Evolutionary conservation across 352 stramenopile genomes (phyloP), one percentile per base, ranked within the genome.

Genomic region (Poterioochromonas sp.): DNA sequence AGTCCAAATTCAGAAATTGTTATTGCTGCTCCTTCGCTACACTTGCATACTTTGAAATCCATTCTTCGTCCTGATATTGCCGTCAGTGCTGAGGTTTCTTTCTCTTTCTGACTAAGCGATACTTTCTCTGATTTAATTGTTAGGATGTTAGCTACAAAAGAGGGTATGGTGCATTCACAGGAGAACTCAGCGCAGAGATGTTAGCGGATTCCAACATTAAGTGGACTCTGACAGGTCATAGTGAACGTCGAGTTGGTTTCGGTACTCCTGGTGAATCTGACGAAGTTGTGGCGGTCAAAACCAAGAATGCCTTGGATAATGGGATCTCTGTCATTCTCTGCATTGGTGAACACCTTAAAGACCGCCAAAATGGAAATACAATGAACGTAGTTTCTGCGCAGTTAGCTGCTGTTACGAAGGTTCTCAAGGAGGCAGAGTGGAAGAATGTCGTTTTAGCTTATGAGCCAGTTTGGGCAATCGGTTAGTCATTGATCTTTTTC

Each of bases 381-480:
- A 89, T 98, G 73, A 85, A 94, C 39, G 93, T 97, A 63, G 93
- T 96, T 73, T 94, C 90, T 1, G 85, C 88, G 76, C 94, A 98
- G 86, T 84, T 99, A 15, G 88, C 94, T 77, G 91, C 91, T 5
- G 93, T 97, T 82, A 79, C 86, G 63, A 81, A 87, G 37, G 49
- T 44, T 32, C 34, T 85, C 0, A 26, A 64, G 43, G 18, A 20
- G 15, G 49, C 43, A 3, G 87, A 86, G 37, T 85, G 87, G 32
- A 86, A 89, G 73, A 89, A 93, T 64, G 87, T 91, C 73, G 93
- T 97, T 18, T 93, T 98, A 79, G 94, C 94, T 40, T 99, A 98
- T 85, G 93, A 98, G 83, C 92, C 94, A 44, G 92, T 98, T 70
- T 98, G 93, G 93, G 94, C 94, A 78, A 98, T 98, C 71, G n/a